Evolutionary conservation across 257 asterid genomes (phyloP), one percentile per base, ranked within the genome.

Genomic region (Ligustrum vulgare): DNA sequence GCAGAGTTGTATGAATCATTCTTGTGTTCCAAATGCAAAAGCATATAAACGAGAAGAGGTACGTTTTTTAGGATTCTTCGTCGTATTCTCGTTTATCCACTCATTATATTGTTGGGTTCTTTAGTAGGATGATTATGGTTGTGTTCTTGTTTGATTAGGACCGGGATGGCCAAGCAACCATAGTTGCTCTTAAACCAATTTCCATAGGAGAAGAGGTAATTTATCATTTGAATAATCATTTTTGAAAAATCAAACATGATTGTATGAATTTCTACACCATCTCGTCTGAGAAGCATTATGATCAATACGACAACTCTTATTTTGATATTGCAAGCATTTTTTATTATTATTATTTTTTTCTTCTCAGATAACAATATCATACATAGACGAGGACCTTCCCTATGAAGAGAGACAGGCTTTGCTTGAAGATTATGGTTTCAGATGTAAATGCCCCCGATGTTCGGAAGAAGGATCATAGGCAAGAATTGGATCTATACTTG

Each of bases 1-100:
- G 76, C 99, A 91, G 84, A 92, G 99, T 68, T 94, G 98, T 78
- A 91, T 92, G 89, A 94, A 94, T 75, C 99, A 94, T 85, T 92
- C 97, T 0, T 94, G 99, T 79, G 56, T 74, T 81, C 99, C 98
- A 47, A 93, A 93, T 80, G 96, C 96, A 33, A 94, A 82, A 85
- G 97, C 99, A 47, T 94, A 89, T 62, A 94, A 94, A 80, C 81
- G 96, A 31, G 98, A 94, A 60, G 95, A 89, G 98, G 98, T 94
- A 78, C 12, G 82, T 71, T 41, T 33, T 23, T 65, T 34, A 45
- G 54, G 16, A 22, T 47, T 22, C 5, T 45, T 78, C 51, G 7
- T 25, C 4, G 35, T 25, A 18, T 2, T 8, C 9, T 23, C 35
- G 23, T n/a, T 60, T 60, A 25, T 28, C 3, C 67, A 0, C 16